Base-by-base conservation (phyloP, 164 flowering plant species). In the Annona squamosa region DNA sequence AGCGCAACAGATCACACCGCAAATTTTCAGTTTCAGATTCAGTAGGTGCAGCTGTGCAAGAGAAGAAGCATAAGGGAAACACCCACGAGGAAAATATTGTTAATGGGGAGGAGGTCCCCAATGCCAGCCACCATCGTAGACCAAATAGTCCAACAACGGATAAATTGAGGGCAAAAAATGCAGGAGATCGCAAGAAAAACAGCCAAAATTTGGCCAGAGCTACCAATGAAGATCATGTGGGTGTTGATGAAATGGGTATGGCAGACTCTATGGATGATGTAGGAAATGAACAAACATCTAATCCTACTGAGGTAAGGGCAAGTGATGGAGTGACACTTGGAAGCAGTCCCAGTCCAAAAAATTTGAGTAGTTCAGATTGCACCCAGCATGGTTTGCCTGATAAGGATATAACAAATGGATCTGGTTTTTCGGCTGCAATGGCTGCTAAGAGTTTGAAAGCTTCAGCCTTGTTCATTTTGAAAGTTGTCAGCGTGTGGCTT, bases 401-500 rank as follows among this genome's bases (percentile, higher is more conserved):
- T 10, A 82, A 77, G 71, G 79, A 77, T 72, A 62, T 61, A 43
- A 67, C 69, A 72, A 83, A 72, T 46, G 79, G 74, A 57, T 45
- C 81, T 1, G 77, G 77, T 48, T 72, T 81, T 61, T 78, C 82
- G 0, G 78, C 78, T 77, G 76, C 78, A 12, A 57, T 75, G 63
- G 66, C 76, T 64, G 76, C 77, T 70, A 79, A 80, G 79, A 77
- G 59, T 67, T 74, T 89, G 70, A 82, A 76, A 75, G 77, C 77
- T 19, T 79, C 81, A 47, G 79, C 81, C 41, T 57, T 81, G 64
- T 81, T 85, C 45, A 68, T 79, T 26, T 72, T 84, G 65, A 79
- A 84, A 78, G 80, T 77, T n/a, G 84, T 81, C 41, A 65, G 44
- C 44, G 85, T 72, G 59, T 89, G 90, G 90, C 65, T 89, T 67